phyloP scores from a whole-genome alignment of 352 stramenopile genomes.

The Phytopythium boreale region DNA sequence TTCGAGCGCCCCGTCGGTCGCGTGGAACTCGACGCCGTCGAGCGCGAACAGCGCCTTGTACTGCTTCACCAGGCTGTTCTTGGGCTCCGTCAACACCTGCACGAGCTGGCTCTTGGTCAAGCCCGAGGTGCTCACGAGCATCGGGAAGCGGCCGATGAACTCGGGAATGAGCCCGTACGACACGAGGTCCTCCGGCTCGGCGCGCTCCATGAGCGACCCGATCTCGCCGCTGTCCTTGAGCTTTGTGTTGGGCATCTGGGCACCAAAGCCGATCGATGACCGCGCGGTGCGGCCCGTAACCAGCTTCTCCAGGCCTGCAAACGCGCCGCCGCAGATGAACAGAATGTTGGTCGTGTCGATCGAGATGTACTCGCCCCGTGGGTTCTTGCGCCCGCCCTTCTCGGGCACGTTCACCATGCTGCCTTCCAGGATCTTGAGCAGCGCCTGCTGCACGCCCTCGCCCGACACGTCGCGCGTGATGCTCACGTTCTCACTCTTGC shows the following conservation, averaged over 20 bases:
- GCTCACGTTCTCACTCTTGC: slow-evolving; percentile 86
- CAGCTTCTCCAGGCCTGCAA: slow-evolving; percentile 94
- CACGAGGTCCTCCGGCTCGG: slow-evolving; percentile 96
- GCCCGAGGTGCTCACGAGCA: slow-evolving; percentile 94
- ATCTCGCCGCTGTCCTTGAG: slow-evolving; percentile 82
- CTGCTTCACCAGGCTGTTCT: slow-evolving; percentile 97
- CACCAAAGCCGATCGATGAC: slow-evolving; percentile 97
- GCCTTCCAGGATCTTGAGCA: slow-evolving; percentile 99
- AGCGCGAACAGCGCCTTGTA: slow-evolving; percentile 97
- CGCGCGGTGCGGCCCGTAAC: slow-evolving; percentile 91
- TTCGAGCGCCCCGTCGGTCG: slow-evolving; percentile 92
- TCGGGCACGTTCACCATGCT: slow-evolving; percentile 97
- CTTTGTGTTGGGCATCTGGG: slow-evolving; percentile 87
- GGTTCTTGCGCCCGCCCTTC: slow-evolving; percentile 96
- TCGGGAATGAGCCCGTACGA: slow-evolving; percentile 98
- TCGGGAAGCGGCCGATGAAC: slow-evolving; percentile 97
- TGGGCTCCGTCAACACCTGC: slow-evolving; percentile 96
- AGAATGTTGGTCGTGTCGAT: slow-evolving; percentile 99
- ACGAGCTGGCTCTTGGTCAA: slow-evolving; percentile 91
- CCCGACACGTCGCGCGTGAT: slow-evolving; percentile 97
- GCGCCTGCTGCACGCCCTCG: slow-evolving; percentile 97
- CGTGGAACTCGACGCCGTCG: slow-evolving; percentile 95
- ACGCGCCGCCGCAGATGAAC: slow-evolving; percentile 98
- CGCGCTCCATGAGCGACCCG: slow-evolving; percentile 89
- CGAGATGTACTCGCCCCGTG: slow-evolving; percentile 94